Evolutionary conservation across 192 early-diverging fungal genomes (phyloP).

Genomic region (Podila minutissima): DNA sequence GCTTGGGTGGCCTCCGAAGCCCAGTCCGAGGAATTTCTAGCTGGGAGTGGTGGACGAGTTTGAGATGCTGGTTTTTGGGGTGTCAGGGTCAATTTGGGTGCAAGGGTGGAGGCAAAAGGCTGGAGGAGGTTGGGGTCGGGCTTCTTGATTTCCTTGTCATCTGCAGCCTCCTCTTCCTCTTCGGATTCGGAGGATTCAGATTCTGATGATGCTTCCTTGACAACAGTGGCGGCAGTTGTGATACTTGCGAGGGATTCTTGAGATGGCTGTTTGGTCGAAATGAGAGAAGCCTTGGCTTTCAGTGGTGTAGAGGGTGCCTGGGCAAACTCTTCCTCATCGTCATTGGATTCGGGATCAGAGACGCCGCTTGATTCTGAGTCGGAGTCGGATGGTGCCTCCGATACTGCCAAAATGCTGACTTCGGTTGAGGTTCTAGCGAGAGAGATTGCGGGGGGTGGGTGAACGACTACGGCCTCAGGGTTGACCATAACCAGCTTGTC

Average conservation of each 20-base stretch:
- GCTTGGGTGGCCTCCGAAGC: conserved; percentile 41
- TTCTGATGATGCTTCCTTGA: conserved; percentile 2
- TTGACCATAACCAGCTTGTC: conserved; percentile 36
- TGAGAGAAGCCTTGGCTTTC: conserved; percentile 33
- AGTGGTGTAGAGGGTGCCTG: conserved; percentile 36
- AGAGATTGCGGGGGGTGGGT: conserved; percentile 31
- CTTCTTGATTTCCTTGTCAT: background rate
- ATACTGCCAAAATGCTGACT: conserved; percentile 8
- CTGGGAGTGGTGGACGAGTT: conserved; percentile 1
- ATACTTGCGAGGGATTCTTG: background rate
- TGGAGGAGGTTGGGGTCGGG: conserved; percentile 4
- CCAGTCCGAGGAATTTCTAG: conserved; percentile 29
- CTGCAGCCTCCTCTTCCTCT: background rate
- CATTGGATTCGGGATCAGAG: conserved; percentile 11
- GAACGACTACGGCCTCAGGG: conserved; percentile 30
- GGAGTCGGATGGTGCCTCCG: background rate
- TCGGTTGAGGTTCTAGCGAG: conserved; percentile 4
- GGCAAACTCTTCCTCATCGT: conserved; percentile 33
- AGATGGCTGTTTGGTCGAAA: background rate
- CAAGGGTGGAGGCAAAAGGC: conserved; percentile 38
- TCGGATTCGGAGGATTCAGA: background rate
- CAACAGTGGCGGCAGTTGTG: background rate
- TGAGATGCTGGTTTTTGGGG: conserved; percentile 20
- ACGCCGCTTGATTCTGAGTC: conserved; percentile 5
- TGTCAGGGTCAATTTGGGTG: conserved; percentile 31